Percentiles rank a stretch among this genome's conserved stretches.
These are phyloP conservation scores for Globisporangium acanthophoron DNA, from an alignment of 352 stramenopile genomes.

Conservation along the genomic window DNA sequence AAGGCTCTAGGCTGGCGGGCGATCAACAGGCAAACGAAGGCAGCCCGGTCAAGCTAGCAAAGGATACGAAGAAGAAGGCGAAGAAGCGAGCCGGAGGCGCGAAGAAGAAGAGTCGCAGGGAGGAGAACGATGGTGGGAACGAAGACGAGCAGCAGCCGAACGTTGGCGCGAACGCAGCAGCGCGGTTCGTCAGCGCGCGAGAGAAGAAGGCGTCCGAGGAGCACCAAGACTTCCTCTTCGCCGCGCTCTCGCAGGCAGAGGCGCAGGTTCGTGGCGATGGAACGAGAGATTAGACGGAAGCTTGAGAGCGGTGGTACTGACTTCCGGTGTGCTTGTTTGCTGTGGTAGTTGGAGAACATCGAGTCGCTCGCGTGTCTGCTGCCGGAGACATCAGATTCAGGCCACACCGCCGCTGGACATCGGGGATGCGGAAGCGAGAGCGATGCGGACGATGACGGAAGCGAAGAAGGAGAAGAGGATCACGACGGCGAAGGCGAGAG, in stretches of 20 bases:
- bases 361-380: slow-evolving; percentile 42
- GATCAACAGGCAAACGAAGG: not conserved
- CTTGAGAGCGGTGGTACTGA: not conserved
- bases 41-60: not conserved
- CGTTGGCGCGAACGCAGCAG: not conserved
- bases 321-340: not conserved
- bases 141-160: slow-evolving; percentile 1
- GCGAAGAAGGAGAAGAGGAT: slow-evolving; percentile 1
- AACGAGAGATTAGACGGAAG: not conserved
- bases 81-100: slow-evolving; percentile 13
- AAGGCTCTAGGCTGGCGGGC: not conserved
- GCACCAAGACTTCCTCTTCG: slow-evolving; percentile 59
- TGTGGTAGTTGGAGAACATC: slow-evolving; percentile 37
- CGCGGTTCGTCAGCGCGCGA: slow-evolving; percentile 40
- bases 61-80: slow-evolving; percentile 19
- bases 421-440: not conserved
- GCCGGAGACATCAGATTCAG: slow-evolving; percentile 2
- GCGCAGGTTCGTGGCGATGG: slow-evolving; percentile 27
- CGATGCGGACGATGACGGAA: slow-evolving; percentile 3
- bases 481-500: slow-evolving; percentile 4
- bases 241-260: slow-evolving; percentile 51
- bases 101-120: not conserved
- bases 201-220: slow-evolving; percentile 46
- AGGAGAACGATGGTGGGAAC: not conserved
- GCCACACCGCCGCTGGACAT: not conserved